A percentile compares a stretch with the other conserved stretches of the same genome.
Conservation (phyloP, 75 land plant genomes). For the Cryptomeria japonica region DNA sequence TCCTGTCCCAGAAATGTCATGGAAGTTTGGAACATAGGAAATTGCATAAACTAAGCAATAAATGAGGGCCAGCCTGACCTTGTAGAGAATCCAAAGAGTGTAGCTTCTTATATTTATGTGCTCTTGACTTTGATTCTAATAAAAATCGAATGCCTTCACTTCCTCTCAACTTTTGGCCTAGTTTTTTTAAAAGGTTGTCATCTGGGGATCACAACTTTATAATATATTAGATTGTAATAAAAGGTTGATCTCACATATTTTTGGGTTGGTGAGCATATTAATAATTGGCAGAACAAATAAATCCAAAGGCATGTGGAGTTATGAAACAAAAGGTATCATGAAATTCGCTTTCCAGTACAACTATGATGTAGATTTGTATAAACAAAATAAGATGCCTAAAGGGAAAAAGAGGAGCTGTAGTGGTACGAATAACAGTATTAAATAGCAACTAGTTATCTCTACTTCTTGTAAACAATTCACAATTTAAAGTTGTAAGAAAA, state of each 20-base stretch:
- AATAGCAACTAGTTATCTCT: background rate
- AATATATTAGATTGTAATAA: background rate
- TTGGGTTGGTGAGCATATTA: background rate
- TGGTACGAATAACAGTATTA: background rate
- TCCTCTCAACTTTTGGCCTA: background rate
- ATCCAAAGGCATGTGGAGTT: background rate
- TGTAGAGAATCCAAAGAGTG: background rate
- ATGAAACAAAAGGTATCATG: background rate
- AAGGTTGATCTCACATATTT: background rate
- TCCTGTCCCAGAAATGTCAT: too few species aligned
- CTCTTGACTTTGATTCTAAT: background rate
- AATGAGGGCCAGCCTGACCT: background rate
- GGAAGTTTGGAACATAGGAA: background rate
- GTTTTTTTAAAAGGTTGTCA: background rate
- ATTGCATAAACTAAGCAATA: background rate
- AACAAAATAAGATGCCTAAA: background rate
- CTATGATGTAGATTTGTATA: background rate
- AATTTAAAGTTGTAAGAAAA: too few species aligned
- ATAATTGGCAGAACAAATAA: background rate
- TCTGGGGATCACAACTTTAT: background rate
- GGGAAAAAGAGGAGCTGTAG: background rate
- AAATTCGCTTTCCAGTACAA: background rate
- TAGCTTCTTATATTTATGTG: background rate
- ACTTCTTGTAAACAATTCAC: too few species aligned
- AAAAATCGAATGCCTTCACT: background rate